Evolutionary conservation across 2,329 filamentous ascomycete genomes (phyloP).

Genomic region (Aspergillus arachidicola): DNA sequence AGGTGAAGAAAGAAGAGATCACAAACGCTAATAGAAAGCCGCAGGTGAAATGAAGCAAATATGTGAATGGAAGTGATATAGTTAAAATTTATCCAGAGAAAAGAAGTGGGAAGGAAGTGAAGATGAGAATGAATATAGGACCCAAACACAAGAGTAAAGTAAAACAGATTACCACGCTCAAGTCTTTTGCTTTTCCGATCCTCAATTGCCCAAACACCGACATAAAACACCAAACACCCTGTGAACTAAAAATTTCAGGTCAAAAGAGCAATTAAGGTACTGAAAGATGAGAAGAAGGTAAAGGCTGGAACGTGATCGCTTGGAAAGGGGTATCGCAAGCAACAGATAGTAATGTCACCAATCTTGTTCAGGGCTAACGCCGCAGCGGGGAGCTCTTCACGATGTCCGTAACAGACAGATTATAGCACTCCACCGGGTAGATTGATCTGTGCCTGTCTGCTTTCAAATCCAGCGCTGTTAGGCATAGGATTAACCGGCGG

Average conservation of each 20-base stretch:
- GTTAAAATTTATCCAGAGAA: slow-evolving; percentile 5
- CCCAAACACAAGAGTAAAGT: neutral
- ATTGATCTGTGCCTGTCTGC: slow-evolving; percentile 34
- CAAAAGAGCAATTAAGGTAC: neutral
- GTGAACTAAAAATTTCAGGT: neutral
- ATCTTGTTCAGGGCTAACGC: neutral
- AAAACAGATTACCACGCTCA: slow-evolving; percentile 1
- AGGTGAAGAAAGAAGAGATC: neutral
- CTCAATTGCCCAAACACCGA: slow-evolving; percentile 3
- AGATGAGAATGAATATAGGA: neutral
- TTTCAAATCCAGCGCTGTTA: slow-evolving; percentile 36
- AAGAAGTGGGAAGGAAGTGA: neutral
- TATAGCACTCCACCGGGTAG: slow-evolving; percentile 36
- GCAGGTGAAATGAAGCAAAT: neutral
- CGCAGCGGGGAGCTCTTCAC: neutral
- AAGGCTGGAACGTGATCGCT: neutral
- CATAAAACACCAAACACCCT: slow-evolving; percentile 6
- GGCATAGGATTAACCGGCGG: slow-evolving; percentile 29
- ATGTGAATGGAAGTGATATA: slow-evolving; percentile 3
- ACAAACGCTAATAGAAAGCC: neutral
- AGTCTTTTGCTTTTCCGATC: slow-evolving; percentile 5
- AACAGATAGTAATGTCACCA: neutral
- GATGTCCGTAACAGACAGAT: slow-evolving; percentile 5
- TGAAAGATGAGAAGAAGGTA: neutral
- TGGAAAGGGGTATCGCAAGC: slow-evolving; percentile 8